phyloP scores from a whole-genome alignment of 1,284 basidiomycete species.

The Cystobasidium pallidum region DNA sequence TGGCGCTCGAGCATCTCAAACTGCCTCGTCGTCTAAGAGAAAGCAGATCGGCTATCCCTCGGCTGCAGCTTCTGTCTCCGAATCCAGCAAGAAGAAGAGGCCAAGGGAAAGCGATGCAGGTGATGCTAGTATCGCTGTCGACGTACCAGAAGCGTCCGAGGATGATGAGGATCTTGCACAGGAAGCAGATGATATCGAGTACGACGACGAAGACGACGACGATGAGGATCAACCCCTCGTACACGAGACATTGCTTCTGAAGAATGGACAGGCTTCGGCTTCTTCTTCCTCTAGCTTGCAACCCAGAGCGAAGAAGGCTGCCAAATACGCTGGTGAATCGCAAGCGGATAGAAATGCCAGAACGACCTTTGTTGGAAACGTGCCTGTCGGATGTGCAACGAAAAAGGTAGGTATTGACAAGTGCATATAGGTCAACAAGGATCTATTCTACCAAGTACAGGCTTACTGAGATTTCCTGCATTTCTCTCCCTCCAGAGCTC shows the following conservation, averaged over 20 bases:
- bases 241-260: background rate
- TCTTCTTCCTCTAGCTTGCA: conserved; percentile 8
- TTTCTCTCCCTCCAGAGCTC: conserved; percentile 47
- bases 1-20: background rate
- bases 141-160: background rate
- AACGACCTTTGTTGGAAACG: conserved; percentile 92
- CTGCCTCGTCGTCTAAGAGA: background rate
- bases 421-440: too few relatives aligned
- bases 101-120: background rate
- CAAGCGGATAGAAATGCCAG: conserved; percentile 70
- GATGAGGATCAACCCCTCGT: conserved; percentile 6
- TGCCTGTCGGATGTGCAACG: conserved; percentile 74
- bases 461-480: too few relatives aligned
- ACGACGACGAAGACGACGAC: conserved; percentile 4
- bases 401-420: conserved; percentile 65
- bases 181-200: too few relatives aligned
- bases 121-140: background rate
- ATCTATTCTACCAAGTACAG: too few relatives aligned
- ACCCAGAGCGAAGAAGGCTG: conserved; percentile 16
- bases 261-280: background rate
- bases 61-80: background rate
- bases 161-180: too few relatives aligned
- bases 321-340: conserved; percentile 49
- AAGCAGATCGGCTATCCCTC: background rate
- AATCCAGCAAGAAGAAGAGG: conserved; percentile 5